Conservation (phyloP, 257 asterid genomes). For the Nicotiana undulata region DNA sequence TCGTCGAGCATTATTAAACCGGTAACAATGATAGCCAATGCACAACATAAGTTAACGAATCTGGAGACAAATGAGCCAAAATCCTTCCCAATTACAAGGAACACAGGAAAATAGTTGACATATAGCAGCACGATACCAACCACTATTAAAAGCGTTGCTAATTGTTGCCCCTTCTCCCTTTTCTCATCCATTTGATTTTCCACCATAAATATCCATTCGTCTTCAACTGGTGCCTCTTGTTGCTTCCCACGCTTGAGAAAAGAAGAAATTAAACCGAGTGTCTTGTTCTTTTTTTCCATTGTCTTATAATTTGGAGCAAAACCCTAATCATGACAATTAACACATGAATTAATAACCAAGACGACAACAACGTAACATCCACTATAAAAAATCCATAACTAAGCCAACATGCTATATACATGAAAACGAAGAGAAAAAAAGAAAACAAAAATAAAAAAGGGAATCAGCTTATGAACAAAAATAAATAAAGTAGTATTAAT, state of each 20-base stretch:
- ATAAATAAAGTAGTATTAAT: too few species aligned
- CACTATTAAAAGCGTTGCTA: background rate
- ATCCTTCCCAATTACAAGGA: background rate
- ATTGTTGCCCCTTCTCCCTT: background rate
- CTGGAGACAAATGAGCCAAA: background rate
- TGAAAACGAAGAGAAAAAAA: too few species aligned
- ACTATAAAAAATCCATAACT: background rate
- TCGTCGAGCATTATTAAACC: background rate
- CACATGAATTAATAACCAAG: background rate
- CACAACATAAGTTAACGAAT: background rate
- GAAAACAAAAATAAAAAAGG: too few species aligned
- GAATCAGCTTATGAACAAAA: too few species aligned
- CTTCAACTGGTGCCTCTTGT: background rate
- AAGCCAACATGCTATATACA: too few species aligned
- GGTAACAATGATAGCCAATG: background rate
- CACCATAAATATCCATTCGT: background rate
- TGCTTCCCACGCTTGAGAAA: background rate
- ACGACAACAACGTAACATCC: background rate
- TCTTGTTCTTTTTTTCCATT: background rate
- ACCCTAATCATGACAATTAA: background rate
- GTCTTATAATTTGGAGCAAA: background rate
- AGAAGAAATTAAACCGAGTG: background rate
- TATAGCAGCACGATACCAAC: background rate
- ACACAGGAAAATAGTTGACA: background rate
- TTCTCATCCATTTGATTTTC: background rate